Base-by-base conservation (phyloP, 768 basidiomycete genomes). In the Termitomyces sp. region DNA sequence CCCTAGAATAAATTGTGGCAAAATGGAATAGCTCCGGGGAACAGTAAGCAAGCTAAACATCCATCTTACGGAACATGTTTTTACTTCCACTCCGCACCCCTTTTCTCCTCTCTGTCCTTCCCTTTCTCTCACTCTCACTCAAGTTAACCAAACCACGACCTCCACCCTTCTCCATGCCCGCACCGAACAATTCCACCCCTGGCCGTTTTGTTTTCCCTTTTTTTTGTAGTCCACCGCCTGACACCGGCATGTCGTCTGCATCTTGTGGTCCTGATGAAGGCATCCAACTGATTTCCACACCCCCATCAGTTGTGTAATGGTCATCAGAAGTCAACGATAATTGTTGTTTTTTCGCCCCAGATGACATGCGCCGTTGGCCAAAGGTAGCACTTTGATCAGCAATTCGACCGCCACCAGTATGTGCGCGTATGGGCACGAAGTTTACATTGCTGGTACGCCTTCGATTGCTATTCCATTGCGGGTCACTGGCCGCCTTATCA, bases 31-130 rank as follows among this genome's bases (percentile, higher is more conserved):
- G 6, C 7, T 53, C 34, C 30, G 30, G 12, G 6, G 16, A 27
- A 24, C 4, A 36, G 30, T 30, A 24, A n/a, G 16, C 5, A 56
- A 33, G 16, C 16, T 63, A 68, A 36, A 54, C 61, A 48, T 66
- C 62, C 62, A 76, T 72, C 52, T 69, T 69, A 61, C 85, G 76
- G 70, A 93, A 91, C 2, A 82, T 84, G 72, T 95, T 98, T 76
- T 86, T 93, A 70, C 91, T 93, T 33, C 95, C 96, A 69, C 93
- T 97, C 54, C 96, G 80, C 54, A 89, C 80, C 9, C 86, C 90
- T 66, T 84, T 84, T 70, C 95, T 76, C 66, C 92, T 80, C 39
- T 89, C 81, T 36, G 81, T 87, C 72, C 96, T 78, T n/a, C 96
- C 95, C 44, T 79, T 81, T 65, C 87, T 77, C 53, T 91, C 90